Evolutionary conservation across 768 basidiomycete species (phyloP).

Genomic region (Obba rivulosa): DNA sequence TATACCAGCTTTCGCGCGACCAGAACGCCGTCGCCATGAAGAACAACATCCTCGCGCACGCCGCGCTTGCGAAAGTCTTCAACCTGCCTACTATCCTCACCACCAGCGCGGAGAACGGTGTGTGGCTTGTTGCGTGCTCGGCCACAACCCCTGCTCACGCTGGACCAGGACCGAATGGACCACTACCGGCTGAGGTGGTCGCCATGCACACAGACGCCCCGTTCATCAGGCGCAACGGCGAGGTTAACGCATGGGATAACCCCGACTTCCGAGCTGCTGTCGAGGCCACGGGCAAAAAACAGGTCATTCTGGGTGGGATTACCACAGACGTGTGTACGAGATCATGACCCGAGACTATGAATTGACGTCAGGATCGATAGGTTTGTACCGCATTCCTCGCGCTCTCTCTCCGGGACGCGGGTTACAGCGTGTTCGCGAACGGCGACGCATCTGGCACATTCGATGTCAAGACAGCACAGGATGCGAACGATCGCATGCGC

Average conservation of each 20-base stretch:
- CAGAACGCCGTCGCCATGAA: constrained; percentile 32
- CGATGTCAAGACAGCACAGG: constrained; percentile 33
- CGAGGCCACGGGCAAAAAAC: constrained; percentile 42
- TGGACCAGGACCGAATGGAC: constrained; percentile 40
- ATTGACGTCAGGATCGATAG: too few relatives aligned
- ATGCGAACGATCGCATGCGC: constrained; percentile 45
- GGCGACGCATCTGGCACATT: constrained; percentile 42
- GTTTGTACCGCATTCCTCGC: constrained; percentile 46
- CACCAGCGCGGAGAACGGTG: constrained; percentile 39
- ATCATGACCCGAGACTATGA: too few relatives aligned
- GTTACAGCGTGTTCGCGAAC: constrained; percentile 45
- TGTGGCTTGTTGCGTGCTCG: not conserved
- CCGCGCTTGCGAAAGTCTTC: constrained; percentile 40
- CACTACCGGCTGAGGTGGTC: constrained; percentile 38
- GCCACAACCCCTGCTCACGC: not conserved
- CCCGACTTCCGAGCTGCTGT: constrained; percentile 43
- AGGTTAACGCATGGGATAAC: constrained; percentile 51
- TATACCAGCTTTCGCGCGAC: constrained; percentile 43
- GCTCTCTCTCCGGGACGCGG: constrained; percentile 39
- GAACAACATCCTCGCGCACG: constrained; percentile 43
- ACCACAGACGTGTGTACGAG: too few relatives aligned
- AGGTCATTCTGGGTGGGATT: constrained; percentile 46
- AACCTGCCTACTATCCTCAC: constrained; percentile 42
- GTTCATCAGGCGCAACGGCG: constrained; percentile 40
- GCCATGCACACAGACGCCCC: constrained; percentile 41